These are phyloP conservation scores for Drosera capensis DNA, from an alignment of 148 eudicot genomes.

Conservation along the genomic window DNA sequence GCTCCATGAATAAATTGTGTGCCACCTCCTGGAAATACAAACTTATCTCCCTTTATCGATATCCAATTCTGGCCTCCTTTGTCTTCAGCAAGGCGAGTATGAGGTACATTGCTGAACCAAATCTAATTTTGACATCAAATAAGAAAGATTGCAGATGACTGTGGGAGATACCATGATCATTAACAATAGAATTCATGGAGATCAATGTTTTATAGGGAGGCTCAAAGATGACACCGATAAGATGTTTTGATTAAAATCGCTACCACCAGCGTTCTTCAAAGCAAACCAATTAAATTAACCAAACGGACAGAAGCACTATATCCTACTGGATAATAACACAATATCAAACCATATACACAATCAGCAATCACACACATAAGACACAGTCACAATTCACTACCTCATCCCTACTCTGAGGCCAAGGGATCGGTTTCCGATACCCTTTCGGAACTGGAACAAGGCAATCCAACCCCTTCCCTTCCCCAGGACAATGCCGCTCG, in stretches of 20 bases:
- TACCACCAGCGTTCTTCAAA: neutral
- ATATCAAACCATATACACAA: neutral
- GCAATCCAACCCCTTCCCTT: slow-evolving; percentile 36
- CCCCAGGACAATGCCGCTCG: slow-evolving; percentile 53
- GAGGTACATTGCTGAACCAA: slow-evolving; percentile 59
- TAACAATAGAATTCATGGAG: neutral
- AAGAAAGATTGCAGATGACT: neutral
- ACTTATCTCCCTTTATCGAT: slow-evolving; percentile 35
- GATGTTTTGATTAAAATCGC: too few relatives aligned
- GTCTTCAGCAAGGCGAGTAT: slow-evolving; percentile 42
- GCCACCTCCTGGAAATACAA: slow-evolving; percentile 51
- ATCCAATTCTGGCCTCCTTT: slow-evolving; percentile 63
- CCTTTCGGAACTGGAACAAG: slow-evolving; percentile 44
- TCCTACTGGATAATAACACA: neutral
- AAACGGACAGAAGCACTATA: neutral
- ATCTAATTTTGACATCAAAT: slow-evolving; percentile 20
- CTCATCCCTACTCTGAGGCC: slow-evolving; percentile 63
- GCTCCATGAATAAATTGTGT: slow-evolving; percentile 54
- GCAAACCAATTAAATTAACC: neutral
- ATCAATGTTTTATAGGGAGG: neutral
- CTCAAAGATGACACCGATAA: too few relatives aligned
- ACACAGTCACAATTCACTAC: slow-evolving; percentile 9
- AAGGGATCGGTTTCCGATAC: slow-evolving; percentile 31
- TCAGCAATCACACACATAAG: neutral
- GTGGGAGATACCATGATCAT: neutral